Evolutionary conservation across 352 stramenopile genomes (phyloP), one percentile per base, ranked within the genome.

Genomic region (Pythium dissimile): DNA sequence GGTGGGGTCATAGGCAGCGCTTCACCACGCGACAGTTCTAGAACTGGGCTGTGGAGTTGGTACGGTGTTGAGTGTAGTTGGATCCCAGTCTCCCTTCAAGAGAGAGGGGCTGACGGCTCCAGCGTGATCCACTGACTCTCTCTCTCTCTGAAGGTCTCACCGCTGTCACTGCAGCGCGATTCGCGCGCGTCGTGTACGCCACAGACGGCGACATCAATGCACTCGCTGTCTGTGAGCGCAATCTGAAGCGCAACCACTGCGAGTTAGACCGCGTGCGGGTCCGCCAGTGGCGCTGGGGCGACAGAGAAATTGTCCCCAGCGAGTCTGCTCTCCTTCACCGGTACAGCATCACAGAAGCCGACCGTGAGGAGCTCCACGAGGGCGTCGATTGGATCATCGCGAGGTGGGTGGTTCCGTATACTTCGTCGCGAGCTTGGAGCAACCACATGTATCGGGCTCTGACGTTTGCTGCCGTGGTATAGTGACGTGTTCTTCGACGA

Each of bases 401-500:
- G 4, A 65, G 76, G 78, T 86, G 60, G 10, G 58, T 41, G n/a
- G 15, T 26, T 0, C 28, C 32, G 2, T 48, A 5, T 3, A 31
- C 4, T n/a, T 16, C 12, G 2, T 48, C 13, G 42, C 3, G 26
- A 4, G 39, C 9, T 2, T 16, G 23, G 28, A 23, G 3, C 2
- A n/a, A 30, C 24, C 16, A 35, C 30, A 18, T 46, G 20, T 50
- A 24, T 50, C n/a, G n/a, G n/a, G n/a, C n/a, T n/a, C n/a, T n/a
- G n/a, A n/a, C n/a, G n/a, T n/a, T 9, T 21, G 8, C 41, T n/a
- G 2, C 62, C 11, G 15, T 13, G n/a, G 28, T 8, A 15, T 50
- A 89, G 80, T 28, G 77, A 89, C 21, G 74, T 89, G 3, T 85
- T 90, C 38, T 88, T 88, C 54, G 77, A 90, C 50, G 73, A 83